Base-by-base conservation (phyloP, 345 rosid genomes). In the Adansonia digitata region DNA sequence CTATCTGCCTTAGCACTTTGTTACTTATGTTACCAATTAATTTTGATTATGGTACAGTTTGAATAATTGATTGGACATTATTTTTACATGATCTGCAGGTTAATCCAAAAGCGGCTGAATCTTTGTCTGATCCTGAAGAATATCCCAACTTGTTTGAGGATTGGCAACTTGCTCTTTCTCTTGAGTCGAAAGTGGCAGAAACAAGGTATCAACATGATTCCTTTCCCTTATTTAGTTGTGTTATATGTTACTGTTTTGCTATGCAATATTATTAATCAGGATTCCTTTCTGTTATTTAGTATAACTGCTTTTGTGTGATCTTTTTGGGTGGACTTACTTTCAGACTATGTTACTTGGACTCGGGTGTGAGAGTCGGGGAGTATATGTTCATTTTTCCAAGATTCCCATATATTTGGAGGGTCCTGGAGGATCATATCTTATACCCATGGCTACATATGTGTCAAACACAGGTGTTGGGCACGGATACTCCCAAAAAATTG, bases 81-180 rank as follows among this genome's bases (percentile, higher is more conserved):
- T 55, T 73, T 67, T 66, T 29, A 69, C 78, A 35, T 68, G 62
- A 51, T 76, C 11, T 66, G 57, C 86, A 95, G 99, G 90, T 96
- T 70, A 96, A 96, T 84, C 89, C 98, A 71, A 93, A 92, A 81
- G 99, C 99, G 37, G 97, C 99, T 59, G 99, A 96, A 77, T 93
- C 98, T 73, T 82, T 96, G 86, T 97, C 99, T 14, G 99, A 96
- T 86, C 97, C 98, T 79, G 94, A 89, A 79, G 99, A 96, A 85
- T 96, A 96, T 83, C 82, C 98, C 64, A 96, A 96, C 85, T 70
- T 96, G 77, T 96, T 96, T 86, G 98, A 96, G 67, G 97, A 96
- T 87, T 93, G 99, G 99, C 97, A 93, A 88, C 86, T 92, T 77
- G 92, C 97, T 52, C 87, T 93, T 65, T 87, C 98, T 59, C 85